Base-by-base conservation (phyloP, 2,329 filamentous ascomycete genomes). In the Verticillium isaacii region DNA sequence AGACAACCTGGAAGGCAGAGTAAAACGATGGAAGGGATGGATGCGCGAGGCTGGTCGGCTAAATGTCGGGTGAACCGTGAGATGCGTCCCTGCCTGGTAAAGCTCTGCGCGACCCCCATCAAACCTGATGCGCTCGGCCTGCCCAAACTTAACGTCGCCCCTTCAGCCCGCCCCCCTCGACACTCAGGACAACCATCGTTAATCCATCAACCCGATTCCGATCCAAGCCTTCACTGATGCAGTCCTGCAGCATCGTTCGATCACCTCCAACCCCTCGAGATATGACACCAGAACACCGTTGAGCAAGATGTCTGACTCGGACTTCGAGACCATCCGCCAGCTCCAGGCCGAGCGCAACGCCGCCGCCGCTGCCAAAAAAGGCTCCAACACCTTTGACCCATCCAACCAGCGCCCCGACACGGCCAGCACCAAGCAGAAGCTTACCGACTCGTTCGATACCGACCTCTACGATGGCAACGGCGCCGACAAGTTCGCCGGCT, bases 341-440 rank as follows among this genome's bases (percentile, higher is more conserved):
- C 89, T 94, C 74, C 93, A 97, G 83, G 89, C 90, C 77, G 93
- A 96, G 89, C 92, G 93, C 75, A 96, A 96, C 78, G 89, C 90
- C 75, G 83, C 86, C 71, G 85, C 90, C 70, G 86, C 89, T 71
- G 84, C 82, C 66, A 95, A 92, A 82, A 93, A 93, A 82, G 89
- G 90, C 79, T 90, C 89, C 75, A 90, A 87, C 81, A 85, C 88
- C 76, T 90, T 91, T 77, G 91, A 95, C 79, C 82, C 86, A 67
- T 86, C 88, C 71, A 89, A 80, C 80, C 93, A 96, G 81, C 91
- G 91, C 78, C 87, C 85, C 82, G 90, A 95, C 82, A 25, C 45
- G n/a, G 83, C 83, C 73, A 91, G 90, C 69, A 93, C 89, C 76
- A 97, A 97, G 85, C 91, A 90, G 77, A 96, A 91, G 75, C 85